Evolutionary conservation across 768 basidiomycete genomes (phyloP).

Genomic region (Tulasnella sp.): DNA sequence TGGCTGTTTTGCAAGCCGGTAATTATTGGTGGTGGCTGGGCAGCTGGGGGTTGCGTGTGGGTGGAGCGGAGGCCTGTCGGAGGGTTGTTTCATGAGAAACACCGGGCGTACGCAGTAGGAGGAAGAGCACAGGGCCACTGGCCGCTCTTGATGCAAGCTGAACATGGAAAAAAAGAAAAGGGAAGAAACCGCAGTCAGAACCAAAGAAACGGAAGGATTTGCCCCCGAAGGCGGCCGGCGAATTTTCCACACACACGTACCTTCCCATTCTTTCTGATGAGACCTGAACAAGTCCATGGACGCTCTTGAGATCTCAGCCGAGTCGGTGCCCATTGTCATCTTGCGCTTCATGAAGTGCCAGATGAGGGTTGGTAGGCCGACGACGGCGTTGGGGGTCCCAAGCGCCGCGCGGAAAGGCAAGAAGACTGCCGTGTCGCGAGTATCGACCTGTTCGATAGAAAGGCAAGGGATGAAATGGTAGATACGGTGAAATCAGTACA

Average conservation of each 20-base stretch:
- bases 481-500: not conserved
- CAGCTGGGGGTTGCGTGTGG: not conserved
- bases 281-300: slow-evolving; percentile 20
- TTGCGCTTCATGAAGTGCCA: slow-evolving; percentile 21
- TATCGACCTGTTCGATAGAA: slow-evolving; percentile 9
- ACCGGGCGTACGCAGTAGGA: slow-evolving; percentile 16
- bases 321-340: slow-evolving; percentile 17
- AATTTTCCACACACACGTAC: not conserved
- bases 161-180: not conserved
- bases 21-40: not conserved
- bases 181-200: not conserved
- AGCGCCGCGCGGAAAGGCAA: slow-evolving; percentile 20
- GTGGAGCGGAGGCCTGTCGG: not conserved
- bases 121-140: slow-evolving; percentile 21
- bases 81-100: slow-evolving; percentile 9
- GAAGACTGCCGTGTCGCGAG: slow-evolving; percentile 14
- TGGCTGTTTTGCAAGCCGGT: not conserved
- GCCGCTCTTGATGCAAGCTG: slow-evolving; percentile 12
- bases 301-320: slow-evolving; percentile 14
- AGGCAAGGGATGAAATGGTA: not conserved
- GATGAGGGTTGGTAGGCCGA: slow-evolving; percentile 18
- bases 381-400: slow-evolving; percentile 11
- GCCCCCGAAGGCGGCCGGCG: not conserved
- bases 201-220: not conserved
- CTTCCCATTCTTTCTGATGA: slow-evolving; percentile 20